Conservation (phyloP, 2,329 filamentous ascomycete species). For the Fusarium solani-melongenae region DNA sequence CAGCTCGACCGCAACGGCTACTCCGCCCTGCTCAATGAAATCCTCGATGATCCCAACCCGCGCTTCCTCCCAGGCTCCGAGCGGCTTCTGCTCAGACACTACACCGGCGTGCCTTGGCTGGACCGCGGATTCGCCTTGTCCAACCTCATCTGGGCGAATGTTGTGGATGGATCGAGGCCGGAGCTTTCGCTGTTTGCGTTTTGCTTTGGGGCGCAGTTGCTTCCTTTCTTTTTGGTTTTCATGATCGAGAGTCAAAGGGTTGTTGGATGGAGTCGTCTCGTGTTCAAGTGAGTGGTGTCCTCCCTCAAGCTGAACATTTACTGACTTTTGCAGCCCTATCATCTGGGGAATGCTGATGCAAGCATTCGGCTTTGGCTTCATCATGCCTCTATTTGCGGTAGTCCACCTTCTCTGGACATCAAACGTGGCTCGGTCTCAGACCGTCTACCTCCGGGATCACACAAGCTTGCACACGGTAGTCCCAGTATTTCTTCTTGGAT, state of each 20-base stretch:
- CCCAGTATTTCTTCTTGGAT: constrained; percentile 38
- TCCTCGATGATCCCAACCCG: constrained; percentile 28
- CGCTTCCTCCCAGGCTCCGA: constrained; percentile 37
- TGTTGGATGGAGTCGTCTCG: constrained; percentile 11
- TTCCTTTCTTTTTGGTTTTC: constrained; percentile 31
- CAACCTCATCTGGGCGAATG: constrained; percentile 39
- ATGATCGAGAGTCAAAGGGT: constrained; percentile 35
- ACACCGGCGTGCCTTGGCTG: constrained; percentile 24
- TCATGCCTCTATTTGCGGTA: constrained; percentile 36
- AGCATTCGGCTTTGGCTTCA: constrained; percentile 35
- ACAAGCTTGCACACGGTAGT: constrained; percentile 28
- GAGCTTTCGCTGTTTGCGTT: constrained; percentile 36
- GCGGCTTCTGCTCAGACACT: constrained; percentile 29
- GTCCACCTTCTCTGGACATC: constrained; percentile 36
- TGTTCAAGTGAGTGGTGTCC: constrained; percentile 32
- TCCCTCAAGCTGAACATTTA: too few species aligned
- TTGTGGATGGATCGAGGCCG: constrained; percentile 36
- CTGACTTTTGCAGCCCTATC: constrained; percentile 22
- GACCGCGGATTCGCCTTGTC: constrained; percentile 31
- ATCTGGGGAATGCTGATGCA: constrained; percentile 40
- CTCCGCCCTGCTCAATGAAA: constrained; percentile 4
- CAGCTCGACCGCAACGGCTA: constrained; percentile 41
- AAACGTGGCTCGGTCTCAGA: constrained; percentile 3
- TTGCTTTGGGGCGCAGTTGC: constrained; percentile 38
- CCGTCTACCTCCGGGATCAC: constrained; percentile 33